Evolutionary conservation across 164 flowering plant species (phyloP).

Genomic region (Euptelea pleiosperma): DNA sequence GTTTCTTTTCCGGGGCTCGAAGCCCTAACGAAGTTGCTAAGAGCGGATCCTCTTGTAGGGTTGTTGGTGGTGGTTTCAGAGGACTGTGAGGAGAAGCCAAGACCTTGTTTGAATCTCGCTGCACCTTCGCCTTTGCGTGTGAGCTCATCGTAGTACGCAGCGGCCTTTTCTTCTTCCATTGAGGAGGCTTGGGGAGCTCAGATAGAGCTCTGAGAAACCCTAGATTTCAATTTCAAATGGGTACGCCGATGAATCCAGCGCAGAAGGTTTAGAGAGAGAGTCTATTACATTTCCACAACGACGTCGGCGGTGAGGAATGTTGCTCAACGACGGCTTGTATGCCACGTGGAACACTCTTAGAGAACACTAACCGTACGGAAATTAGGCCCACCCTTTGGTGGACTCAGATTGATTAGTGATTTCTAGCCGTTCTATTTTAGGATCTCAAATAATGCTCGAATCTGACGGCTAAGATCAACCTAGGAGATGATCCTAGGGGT

Average conservation of each 20-base stretch:
- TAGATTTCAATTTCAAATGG: constrained; percentile 1
- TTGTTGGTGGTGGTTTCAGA: constrained; percentile 19
- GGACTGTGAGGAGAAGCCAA: constrained; percentile 56
- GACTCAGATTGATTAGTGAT: too few species aligned
- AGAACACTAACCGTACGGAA: too few species aligned
- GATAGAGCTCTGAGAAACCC: not conserved
- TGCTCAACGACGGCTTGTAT: too few species aligned
- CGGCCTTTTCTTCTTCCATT: constrained; percentile 92
- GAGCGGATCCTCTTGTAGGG: constrained; percentile 48
- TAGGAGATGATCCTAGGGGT: too few species aligned
- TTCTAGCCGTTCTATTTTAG: too few species aligned
- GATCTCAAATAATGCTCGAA: too few species aligned
- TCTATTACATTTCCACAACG: too few species aligned
- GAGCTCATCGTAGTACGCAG: constrained; percentile 91
- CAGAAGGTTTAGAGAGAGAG: too few species aligned
- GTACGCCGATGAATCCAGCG: not conserved
- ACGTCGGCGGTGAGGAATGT: too few species aligned
- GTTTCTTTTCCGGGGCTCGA: constrained; percentile 50
- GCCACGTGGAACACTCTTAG: too few species aligned
- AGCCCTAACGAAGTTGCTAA: constrained; percentile 72
- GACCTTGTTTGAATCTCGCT: constrained; percentile 89
- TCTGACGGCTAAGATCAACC: too few species aligned
- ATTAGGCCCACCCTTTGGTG: too few species aligned
- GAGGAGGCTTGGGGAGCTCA: not conserved
- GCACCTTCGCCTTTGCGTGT: constrained; percentile 88